Conservation (phyloP, 2,329 filamentous ascomycete species). For the Paracoccidioides lutzii region DNA sequence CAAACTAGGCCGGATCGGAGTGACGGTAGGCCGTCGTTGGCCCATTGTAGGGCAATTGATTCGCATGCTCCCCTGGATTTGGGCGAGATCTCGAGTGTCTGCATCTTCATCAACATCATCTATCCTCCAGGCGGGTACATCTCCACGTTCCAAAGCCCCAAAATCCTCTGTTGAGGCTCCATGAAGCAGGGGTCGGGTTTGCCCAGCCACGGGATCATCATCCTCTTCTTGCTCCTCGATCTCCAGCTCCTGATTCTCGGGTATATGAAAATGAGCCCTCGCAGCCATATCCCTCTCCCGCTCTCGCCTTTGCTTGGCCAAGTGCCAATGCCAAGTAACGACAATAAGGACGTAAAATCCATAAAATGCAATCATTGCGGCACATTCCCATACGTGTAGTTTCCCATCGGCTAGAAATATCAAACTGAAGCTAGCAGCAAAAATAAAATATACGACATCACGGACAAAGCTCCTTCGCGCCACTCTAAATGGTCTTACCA, state of each 20-base stretch:
- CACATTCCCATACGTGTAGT: conserved; percentile 79
- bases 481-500: conserved; percentile 90
- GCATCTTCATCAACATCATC: conserved; percentile 44
- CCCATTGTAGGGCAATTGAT: conserved; percentile 55
- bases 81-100: conserved; percentile 53
- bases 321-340: conserved; percentile 83
- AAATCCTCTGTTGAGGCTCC: conserved; percentile 49
- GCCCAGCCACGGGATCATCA: conserved; percentile 32
- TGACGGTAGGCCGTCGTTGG: conserved; percentile 59
- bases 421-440: conserved; percentile 77
- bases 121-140: conserved; percentile 34
- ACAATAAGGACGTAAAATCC: conserved; percentile 79
- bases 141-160: conserved; percentile 45
- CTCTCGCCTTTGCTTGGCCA: conserved; percentile 48
- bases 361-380: conserved; percentile 83
- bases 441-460: conserved; percentile 84
- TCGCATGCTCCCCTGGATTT: conserved; percentile 88
- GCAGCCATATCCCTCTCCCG: conserved; percentile 57
- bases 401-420: conserved; percentile 73
- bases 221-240: conserved; percentile 43
- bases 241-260: conserved; percentile 46
- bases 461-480: conserved; percentile 79
- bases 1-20: conserved; percentile 80
- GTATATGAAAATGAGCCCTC: conserved; percentile 58
- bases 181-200: conserved; percentile 33